Evolutionary conservation across 768 basidiomycete species (phyloP).

Genomic region (Ramaria sp.): DNA sequence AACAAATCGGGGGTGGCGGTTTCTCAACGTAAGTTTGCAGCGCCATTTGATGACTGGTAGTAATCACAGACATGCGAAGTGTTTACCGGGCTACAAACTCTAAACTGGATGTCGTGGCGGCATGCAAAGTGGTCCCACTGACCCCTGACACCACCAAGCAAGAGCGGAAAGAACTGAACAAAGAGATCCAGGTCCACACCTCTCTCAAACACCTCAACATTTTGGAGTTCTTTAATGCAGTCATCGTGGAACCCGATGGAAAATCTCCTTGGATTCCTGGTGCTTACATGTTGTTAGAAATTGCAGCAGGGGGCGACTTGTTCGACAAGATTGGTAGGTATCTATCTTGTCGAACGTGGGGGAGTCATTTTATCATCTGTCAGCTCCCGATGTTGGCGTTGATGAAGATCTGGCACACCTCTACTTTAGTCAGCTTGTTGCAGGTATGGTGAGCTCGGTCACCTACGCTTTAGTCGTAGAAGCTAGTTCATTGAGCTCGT

Average conservation of each 20-base stretch:
- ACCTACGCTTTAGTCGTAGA: neutral
- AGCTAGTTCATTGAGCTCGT: neutral
- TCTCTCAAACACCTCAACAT: conserved; percentile 71
- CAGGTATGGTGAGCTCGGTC: conserved; percentile 57
- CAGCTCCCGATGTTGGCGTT: conserved; percentile 80
- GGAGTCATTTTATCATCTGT: neutral
- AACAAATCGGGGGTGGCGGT: conserved; percentile 78
- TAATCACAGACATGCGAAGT: conserved; percentile 27
- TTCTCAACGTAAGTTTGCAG: conserved; percentile 61
- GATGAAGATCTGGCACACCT: conserved; percentile 80
- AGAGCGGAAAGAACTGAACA: conserved; percentile 73
- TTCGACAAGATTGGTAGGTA: conserved; percentile 95
- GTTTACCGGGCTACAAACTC: conserved; percentile 78
- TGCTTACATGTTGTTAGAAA: conserved; percentile 86
- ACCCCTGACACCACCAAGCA: conserved; percentile 52
- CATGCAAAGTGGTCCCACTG: conserved; percentile 75
- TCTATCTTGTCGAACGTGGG: neutral
- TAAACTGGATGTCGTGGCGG: conserved; percentile 56
- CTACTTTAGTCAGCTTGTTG: conserved; percentile 79
- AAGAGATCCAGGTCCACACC: conserved; percentile 86
- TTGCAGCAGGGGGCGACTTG: conserved; percentile 88
- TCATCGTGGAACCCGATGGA: conserved; percentile 49
- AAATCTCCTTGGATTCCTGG: conserved; percentile 53
- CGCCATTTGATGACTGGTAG: neutral
- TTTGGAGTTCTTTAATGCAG: conserved; percentile 73